A percentile compares a stretch with the other conserved stretches of the same genome.
These are phyloP conservation scores for Lactarius trivialis DNA, from an alignment of 768 basidiomycete species.

Conservation along the genomic window DNA sequence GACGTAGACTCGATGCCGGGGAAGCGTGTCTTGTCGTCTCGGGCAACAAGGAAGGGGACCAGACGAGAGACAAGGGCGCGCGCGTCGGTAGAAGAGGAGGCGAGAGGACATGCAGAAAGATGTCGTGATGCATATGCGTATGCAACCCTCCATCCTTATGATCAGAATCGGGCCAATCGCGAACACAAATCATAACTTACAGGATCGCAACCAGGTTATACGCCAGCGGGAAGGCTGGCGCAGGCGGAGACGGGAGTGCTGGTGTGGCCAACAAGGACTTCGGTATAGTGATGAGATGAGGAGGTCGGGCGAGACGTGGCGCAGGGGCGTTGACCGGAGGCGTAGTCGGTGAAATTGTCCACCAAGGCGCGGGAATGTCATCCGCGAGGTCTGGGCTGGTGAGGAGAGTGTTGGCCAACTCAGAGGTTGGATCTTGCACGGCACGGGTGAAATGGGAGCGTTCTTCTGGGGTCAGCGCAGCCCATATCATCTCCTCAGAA, in stretches of 20 bases:
- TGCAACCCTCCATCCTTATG: slow-evolving; percentile 42
- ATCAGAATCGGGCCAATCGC: neutral
- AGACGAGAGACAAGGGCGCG: slow-evolving; percentile 45
- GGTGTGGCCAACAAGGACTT: slow-evolving; percentile 35
- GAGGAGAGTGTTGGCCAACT: slow-evolving; percentile 53
- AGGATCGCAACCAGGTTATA: slow-evolving; percentile 66
- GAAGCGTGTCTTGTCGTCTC: slow-evolving; percentile 50
- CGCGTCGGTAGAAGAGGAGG: slow-evolving; percentile 35
- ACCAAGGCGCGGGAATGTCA: slow-evolving; percentile 63
- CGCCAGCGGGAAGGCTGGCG: slow-evolving; percentile 34
- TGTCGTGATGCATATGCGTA: slow-evolving; percentile 64
- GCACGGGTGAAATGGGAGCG: slow-evolving; percentile 52
- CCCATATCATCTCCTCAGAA: slow-evolving; percentile 54
- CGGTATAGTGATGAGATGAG: slow-evolving; percentile 41
- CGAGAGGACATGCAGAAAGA: slow-evolving; percentile 53
- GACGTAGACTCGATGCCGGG: slow-evolving; percentile 44
- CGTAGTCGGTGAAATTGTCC: slow-evolving; percentile 32
- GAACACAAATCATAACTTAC: slow-evolving; percentile 37
- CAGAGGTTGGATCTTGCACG: slow-evolving; percentile 56
- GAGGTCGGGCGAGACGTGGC: slow-evolving; percentile 33
- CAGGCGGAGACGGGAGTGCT: slow-evolving; percentile 25
- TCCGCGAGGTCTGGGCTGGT: slow-evolving; percentile 48
- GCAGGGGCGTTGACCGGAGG: neutral
- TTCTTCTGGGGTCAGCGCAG: slow-evolving; percentile 52
- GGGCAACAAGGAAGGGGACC: slow-evolving; percentile 60